These are phyloP conservation scores for Erythrobasidium hasegawianum DNA, from an alignment of 1,284 basidiomycete species.

Conservation along the genomic window DNA sequence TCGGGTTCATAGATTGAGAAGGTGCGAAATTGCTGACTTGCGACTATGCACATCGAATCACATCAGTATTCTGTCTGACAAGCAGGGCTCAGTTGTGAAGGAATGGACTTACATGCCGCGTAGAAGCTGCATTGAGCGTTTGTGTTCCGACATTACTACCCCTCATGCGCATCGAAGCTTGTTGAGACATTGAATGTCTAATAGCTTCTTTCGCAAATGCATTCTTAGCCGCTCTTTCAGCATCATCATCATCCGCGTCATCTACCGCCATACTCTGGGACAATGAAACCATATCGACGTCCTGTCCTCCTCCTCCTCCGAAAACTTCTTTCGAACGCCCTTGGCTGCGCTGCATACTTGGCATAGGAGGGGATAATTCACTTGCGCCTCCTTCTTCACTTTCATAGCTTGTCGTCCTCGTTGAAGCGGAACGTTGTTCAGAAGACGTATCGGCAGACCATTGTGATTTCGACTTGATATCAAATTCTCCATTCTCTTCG, in stretches of 20 bases:
- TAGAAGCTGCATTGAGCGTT: conserved; percentile 8
- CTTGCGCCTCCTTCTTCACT: too few relatives aligned
- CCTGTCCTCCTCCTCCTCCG: not conserved
- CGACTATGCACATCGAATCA: too few relatives aligned
- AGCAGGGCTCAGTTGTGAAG: too few relatives aligned
- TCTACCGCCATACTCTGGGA: not conserved
- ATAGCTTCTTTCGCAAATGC: conserved; percentile 22
- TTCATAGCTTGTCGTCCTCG: too few relatives aligned
- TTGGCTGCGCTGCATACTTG: not conserved
- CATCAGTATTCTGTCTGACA: too few relatives aligned
- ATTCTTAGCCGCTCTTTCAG: conserved; percentile 10
- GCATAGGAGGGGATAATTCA: not conserved
- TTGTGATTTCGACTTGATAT: conserved; percentile 13
- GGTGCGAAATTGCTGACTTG: conserved; percentile 42
- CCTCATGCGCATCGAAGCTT: conserved; percentile 36
- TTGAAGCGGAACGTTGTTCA: too few relatives aligned
- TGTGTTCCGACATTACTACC: conserved; percentile 34
- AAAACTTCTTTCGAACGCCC: not conserved
- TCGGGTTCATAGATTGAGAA: conserved; percentile 41
- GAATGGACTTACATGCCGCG: not conserved
- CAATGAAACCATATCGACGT: not conserved
- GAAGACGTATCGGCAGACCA: not conserved
- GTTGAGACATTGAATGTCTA: not conserved
- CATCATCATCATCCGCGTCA: conserved; percentile 9
- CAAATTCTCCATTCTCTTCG: conserved; percentile 35